Evolutionary conservation across 331 rosid species (phyloP), one percentile per base, ranked within the genome.

Genomic region (Quercus phellos): DNA sequence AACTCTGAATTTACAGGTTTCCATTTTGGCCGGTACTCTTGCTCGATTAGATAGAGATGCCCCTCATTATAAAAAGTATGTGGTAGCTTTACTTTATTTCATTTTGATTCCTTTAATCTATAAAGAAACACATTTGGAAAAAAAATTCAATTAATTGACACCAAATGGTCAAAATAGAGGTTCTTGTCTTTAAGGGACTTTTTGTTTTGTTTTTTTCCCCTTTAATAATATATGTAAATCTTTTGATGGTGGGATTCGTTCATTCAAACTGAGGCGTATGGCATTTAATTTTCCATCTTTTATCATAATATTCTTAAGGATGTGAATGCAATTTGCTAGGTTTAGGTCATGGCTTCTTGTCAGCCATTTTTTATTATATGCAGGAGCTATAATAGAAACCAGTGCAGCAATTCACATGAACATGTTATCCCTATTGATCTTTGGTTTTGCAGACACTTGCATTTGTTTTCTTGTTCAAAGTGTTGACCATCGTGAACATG

Each of bases 11-110:
- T 83, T 81, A n/a, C 83, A 94, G 99, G 99, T 94, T 66, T 94
- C 97, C 70, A 94, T 94, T 85, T 87, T 94, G 91, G 95, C 99
- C 64, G 99, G 99, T 75, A 94, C 99, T 64, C 85, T 94, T 82
- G 97, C 99, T 83, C 97, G 97, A 69, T 82, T 94, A 81, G 99
- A 94, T 76, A 91, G 99, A 81, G 99, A 94, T 85, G 97, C 99
- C 76, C 99, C 99, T 74, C 92, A 87, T 68, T 94, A 94, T 89
- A 90, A 87, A 85, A 90, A 94, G 99, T 94, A 89, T 76, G 97
- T 58, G 26, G 32, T 59, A 30, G 46, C 71, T 71, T 58, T 81
- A 29, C 71, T 34, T 17, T 6, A 8, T 18, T 18, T 66, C 50
- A 18, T 34, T 34, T 66, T n/a, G 50, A 16, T 66, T 66, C 50